A percentile compares a stretch with the other conserved stretches of the same genome.
phyloP scores from a whole-genome alignment of 495 filamentous ascomycete species.

The Immersiella caudata region DNA sequence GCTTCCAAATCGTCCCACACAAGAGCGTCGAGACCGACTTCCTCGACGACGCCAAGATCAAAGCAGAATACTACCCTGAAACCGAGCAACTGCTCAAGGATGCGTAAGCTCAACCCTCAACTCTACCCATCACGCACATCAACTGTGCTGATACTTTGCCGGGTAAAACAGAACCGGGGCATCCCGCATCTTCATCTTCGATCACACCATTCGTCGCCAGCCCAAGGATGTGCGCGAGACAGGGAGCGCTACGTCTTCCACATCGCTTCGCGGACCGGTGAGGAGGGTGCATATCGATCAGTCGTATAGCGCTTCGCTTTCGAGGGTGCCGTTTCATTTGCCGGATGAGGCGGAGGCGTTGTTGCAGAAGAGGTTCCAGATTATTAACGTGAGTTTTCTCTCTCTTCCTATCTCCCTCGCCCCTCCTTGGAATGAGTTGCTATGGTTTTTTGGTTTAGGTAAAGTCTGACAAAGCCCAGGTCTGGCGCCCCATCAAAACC shows the following conservation, averaged over 20 bases:
- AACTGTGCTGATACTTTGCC: slow-evolving; percentile 20
- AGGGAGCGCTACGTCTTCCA: neutral
- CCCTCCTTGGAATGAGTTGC: too few relatives aligned
- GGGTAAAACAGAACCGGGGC: slow-evolving; percentile 62
- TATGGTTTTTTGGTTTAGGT: too few relatives aligned
- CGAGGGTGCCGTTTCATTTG: slow-evolving; percentile 62
- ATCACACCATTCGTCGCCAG: slow-evolving; percentile 60
- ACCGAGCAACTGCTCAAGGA: slow-evolving; percentile 65
- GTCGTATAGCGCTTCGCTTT: slow-evolving; percentile 60
- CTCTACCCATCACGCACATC: neutral
- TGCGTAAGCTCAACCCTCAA: slow-evolving; percentile 54
- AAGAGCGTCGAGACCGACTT: slow-evolving; percentile 62
- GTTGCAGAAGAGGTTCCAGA: slow-evolving; percentile 66
- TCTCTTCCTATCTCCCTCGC: neutral
- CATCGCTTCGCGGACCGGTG: slow-evolving; percentile 59
- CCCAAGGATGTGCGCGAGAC: slow-evolving; percentile 26
- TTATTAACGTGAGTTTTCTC: slow-evolving; percentile 61
- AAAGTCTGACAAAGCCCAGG: slow-evolving; percentile 13
- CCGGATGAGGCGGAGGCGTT: slow-evolving; percentile 64
- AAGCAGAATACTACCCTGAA: slow-evolving; percentile 66
- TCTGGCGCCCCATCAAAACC: slow-evolving; percentile 73
- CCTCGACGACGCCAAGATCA: slow-evolving; percentile 68
- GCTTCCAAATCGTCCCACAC: slow-evolving; percentile 46
- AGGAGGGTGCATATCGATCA: slow-evolving; percentile 74
- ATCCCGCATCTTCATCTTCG: slow-evolving; percentile 70